Base-by-base conservation (phyloP, 2,329 filamentous ascomycete genomes). In the Fusarium sororula region DNA sequence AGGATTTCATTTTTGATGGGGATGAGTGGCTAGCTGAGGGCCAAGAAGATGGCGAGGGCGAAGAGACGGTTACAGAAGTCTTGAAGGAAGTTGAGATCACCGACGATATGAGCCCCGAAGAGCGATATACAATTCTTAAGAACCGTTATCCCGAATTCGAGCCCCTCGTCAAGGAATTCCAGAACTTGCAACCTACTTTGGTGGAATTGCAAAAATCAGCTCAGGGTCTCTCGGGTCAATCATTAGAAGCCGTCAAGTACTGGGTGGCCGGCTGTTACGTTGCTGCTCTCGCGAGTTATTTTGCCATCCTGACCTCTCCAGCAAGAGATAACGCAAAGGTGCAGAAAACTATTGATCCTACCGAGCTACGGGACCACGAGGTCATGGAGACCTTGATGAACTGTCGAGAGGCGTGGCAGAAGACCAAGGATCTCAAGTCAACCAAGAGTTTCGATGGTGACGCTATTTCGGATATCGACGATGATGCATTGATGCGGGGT, bases 1-100 rank as follows among this genome's bases (percentile, higher is more conserved):
- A 93, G 44, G 96, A 99, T 80, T 99, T 98, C 79, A 92, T 94
- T 14, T 97, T 98, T 74, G 95, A 98, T 77, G 94, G 97, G 79
- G 89, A 90, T 47, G 95, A 97, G 75, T 98, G 96, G 96, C 81
- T 92, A 42, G 90, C 88, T 32, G 84, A 87, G 22, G 87, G 87
- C 7, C 86, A 85, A 22, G 85, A 86, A 28, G 85, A 84, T 3
- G 85, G 86, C 4, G 85, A 86, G 39, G 85, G 86, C 66, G 86
- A 84, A 73, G 89, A 90, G 22, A 88, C 92, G n/a, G 90, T 97
- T 18, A 96, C 92, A 7, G 94, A 98, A 81, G 90, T 95, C n/a
- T 86, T 98, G 53, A 94, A 94, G 58, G 93, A 97, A 77, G 80
- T 95, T 47, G 92, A 95, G 77, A 91, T 98, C 65, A 92, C 94